Evolutionary conservation across 768 basidiomycete species (phyloP).

Genomic region (Suillus alpinus): DNA sequence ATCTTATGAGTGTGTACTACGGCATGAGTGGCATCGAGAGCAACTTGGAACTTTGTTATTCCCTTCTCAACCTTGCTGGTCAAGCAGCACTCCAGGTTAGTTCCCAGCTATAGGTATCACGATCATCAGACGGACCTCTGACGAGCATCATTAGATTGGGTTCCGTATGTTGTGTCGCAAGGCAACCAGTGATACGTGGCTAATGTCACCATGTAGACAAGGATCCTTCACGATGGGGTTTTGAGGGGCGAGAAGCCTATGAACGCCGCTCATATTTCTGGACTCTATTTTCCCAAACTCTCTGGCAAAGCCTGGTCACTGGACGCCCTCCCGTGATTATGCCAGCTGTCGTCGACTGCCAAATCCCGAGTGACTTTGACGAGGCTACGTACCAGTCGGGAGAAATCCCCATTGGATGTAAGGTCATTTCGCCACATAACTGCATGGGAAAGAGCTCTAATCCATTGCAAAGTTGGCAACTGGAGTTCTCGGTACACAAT

Average conservation of each 20-base stretch:
- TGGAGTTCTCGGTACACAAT: conserved; percentile 43
- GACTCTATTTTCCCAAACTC: conserved; percentile 45
- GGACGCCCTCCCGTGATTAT: conserved; percentile 48
- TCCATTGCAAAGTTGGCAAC: conserved; percentile 38
- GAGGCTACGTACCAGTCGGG: conserved; percentile 42
- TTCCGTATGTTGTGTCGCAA: conserved; percentile 10
- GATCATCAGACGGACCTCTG: neutral
- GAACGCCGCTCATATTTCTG: conserved; percentile 55
- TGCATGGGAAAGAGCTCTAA: neutral
- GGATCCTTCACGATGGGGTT: conserved; percentile 50
- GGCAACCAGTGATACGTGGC: conserved; percentile 1
- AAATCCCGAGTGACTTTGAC: conserved; percentile 44
- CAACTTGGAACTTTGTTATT: conserved; percentile 46
- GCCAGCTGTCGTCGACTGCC: conserved; percentile 43
- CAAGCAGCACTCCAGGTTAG: conserved; percentile 48
- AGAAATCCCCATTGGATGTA: conserved; percentile 45
- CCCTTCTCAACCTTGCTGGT: conserved; percentile 45
- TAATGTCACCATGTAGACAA: conserved; percentile 34
- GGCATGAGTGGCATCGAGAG: conserved; percentile 52
- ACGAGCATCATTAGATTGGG: conserved; percentile 8
- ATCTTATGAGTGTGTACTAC: conserved; percentile 54
- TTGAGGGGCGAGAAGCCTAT: conserved; percentile 49
- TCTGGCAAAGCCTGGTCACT: conserved; percentile 52
- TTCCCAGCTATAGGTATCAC: neutral
- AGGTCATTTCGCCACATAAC: conserved; percentile 17